phyloP scores from a whole-genome alignment of 2,329 filamentous ascomycete species.

The Aspergillus eucalypticola region DNA sequence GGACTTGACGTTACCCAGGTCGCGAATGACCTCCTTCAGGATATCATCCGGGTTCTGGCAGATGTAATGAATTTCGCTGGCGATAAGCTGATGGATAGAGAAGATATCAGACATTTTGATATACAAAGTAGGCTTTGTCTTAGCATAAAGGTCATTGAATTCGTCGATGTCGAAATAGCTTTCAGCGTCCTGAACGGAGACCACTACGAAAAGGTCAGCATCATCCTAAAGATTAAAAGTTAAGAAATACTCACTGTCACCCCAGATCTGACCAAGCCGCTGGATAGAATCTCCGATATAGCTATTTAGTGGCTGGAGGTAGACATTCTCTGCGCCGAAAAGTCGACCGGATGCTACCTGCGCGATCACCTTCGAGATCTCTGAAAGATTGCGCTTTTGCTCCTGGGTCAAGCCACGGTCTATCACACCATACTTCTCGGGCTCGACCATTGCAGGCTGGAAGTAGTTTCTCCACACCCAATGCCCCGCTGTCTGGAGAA shows the following conservation, averaged over 20 bases:
- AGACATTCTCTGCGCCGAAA: slow-evolving; percentile 93
- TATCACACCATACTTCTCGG: slow-evolving; percentile 89
- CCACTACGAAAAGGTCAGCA: slow-evolving; percentile 56
- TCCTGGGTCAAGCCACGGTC: slow-evolving; percentile 85
- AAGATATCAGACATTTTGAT: slow-evolving; percentile 99
- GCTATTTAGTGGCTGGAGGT: slow-evolving; percentile 89
- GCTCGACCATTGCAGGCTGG: slow-evolving; percentile 82
- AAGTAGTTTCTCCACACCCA: slow-evolving; percentile 97
- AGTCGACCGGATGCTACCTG: slow-evolving; percentile 86
- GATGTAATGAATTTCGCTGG: slow-evolving; percentile 73
- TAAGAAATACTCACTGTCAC: slow-evolving; percentile 53
- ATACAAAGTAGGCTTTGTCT: slow-evolving; percentile 96
- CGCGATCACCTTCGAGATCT: slow-evolving; percentile 87
- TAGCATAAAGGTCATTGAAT: slow-evolving; percentile 95
- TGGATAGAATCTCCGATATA: slow-evolving; percentile 85
- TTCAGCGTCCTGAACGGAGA: slow-evolving; percentile 83
- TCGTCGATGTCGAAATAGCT: slow-evolving; percentile 96
- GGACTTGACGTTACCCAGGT: slow-evolving; percentile 92
- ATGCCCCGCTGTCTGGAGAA: slow-evolving; percentile 80
- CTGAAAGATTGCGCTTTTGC: slow-evolving; percentile 87
- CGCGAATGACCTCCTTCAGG: slow-evolving; percentile 85
- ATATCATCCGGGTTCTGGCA: slow-evolving; percentile 82
- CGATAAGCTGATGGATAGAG: slow-evolving; percentile 86
- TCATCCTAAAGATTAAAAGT: background rate
- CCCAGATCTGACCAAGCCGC: slow-evolving; percentile 73